Conservation (phyloP, 2,329 filamentous ascomycete genomes). For the Thelonectria rubi region DNA sequence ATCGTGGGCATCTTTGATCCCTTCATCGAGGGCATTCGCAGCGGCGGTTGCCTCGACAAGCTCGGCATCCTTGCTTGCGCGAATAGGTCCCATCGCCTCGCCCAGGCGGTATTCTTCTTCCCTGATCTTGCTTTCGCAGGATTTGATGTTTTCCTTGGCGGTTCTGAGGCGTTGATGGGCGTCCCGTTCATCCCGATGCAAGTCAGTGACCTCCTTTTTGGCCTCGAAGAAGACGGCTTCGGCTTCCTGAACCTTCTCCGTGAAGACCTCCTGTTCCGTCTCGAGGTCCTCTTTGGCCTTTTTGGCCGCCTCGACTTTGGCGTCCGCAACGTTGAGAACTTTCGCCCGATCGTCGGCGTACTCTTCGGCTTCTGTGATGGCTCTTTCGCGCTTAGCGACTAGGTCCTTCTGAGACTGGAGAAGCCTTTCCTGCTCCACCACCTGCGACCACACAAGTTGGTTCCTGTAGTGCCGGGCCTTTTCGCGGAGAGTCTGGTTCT, state of each 20-base stretch:
- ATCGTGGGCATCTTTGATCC: slow-evolving; percentile 42
- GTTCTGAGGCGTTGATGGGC: slow-evolving; percentile 67
- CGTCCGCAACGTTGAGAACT: slow-evolving; percentile 57
- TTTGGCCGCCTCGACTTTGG: slow-evolving; percentile 53
- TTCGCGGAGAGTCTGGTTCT: slow-evolving; percentile 70
- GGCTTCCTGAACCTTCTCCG: slow-evolving; percentile 54
- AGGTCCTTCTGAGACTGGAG: slow-evolving; percentile 50
- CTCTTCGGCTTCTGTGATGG: slow-evolving; percentile 42
- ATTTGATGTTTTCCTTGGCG: slow-evolving; percentile 57
- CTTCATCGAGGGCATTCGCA: slow-evolving; percentile 41
- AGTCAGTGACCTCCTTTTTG: slow-evolving; percentile 61
- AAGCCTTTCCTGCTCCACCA: slow-evolving; percentile 75
- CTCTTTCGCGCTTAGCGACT: slow-evolving; percentile 37
- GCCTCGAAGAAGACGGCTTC: slow-evolving; percentile 63
- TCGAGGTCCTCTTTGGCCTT: slow-evolving; percentile 53
- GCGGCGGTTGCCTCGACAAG: slow-evolving; percentile 43
- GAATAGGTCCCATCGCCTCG: slow-evolving; percentile 74
- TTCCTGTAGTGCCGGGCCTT: slow-evolving; percentile 67
- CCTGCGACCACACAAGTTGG: slow-evolving; percentile 88
- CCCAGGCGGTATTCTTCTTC: slow-evolving; percentile 70
- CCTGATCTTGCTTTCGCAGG: slow-evolving; percentile 58
- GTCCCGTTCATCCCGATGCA: slow-evolving; percentile 71
- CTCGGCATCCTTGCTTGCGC: slow-evolving; percentile 69
- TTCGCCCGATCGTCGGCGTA: slow-evolving; percentile 56
- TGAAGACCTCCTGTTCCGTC: slow-evolving; percentile 57